phyloP scores from a whole-genome alignment of 805 yeast genomes.

The Hanseniaspora vineae region DNA sequence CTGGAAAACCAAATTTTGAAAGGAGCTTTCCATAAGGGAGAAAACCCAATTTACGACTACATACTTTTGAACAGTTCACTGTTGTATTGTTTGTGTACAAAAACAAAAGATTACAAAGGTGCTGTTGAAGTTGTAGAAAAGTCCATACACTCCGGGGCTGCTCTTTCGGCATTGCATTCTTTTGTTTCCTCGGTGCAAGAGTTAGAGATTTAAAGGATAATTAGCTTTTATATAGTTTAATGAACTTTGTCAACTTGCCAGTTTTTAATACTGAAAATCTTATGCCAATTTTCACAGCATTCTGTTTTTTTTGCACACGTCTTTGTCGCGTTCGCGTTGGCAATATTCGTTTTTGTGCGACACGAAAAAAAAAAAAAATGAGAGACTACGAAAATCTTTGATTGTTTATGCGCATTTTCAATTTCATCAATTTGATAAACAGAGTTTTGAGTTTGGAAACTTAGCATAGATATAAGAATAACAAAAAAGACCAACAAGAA shows the following conservation, averaged over 20 bases:
- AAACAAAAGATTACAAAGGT: constrained; percentile 52
- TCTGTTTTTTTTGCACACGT: no score
- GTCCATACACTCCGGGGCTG: constrained; percentile 56
- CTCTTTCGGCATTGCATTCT: constrained; percentile 41
- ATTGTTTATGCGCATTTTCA: no score
- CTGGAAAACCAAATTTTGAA: constrained; percentile 27
- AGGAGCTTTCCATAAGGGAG: constrained; percentile 33
- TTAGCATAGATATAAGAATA: no score
- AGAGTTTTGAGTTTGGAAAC: no score
- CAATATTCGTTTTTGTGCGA: no score
- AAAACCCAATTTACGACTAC: constrained; percentile 58
- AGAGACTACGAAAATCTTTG: not conserved
- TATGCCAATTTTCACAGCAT: no score
- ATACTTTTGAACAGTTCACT: constrained; percentile 87
- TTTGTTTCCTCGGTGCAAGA: constrained; percentile 27
- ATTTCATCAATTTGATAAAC: no score
- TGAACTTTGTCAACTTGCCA: no score
- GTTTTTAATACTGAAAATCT: no score
- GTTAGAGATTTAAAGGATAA: constrained; percentile 1
- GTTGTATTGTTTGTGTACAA: constrained; percentile 65
- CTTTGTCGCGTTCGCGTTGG: no score
- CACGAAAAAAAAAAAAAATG: not conserved
- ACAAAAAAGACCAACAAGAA: no score
- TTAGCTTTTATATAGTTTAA: no score
- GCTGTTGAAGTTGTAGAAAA: constrained; percentile 67